phyloP scores from a whole-genome alignment of 2,329 filamentous ascomycete species.

The Microsporum canis region DNA sequence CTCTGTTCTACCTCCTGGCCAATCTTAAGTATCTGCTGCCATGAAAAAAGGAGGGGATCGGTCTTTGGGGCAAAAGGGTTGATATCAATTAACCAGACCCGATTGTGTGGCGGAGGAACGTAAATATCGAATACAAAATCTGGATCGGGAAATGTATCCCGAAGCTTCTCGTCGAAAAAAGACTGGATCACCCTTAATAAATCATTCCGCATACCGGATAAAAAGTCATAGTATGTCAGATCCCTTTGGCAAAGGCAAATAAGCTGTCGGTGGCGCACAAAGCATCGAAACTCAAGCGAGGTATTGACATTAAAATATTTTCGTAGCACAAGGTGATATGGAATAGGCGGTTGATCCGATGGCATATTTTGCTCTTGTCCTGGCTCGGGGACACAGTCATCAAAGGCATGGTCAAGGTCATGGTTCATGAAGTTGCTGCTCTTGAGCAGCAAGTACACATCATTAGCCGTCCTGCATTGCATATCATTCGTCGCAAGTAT shows the following conservation, averaged over 20 bases:
- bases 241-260: conserved; percentile 82
- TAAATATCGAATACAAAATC: conserved; percentile 90
- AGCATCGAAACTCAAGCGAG: conserved; percentile 88
- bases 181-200: conserved; percentile 58
- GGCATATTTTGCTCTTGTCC: conserved; percentile 7
- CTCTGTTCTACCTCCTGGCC: not conserved
- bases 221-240: conserved; percentile 78
- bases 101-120: conserved; percentile 61
- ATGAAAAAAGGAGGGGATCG: conserved; percentile 78
- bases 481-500: conserved; percentile 80
- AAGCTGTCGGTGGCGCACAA: conserved; percentile 70
- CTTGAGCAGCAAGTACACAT: conserved; percentile 88
- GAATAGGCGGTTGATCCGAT: conserved; percentile 36
- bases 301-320: conserved; percentile 84
- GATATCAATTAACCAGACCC: conserved; percentile 80
- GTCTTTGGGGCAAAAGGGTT: conserved; percentile 90
- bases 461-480: conserved; percentile 77
- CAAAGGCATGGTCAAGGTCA: conserved; percentile 86
- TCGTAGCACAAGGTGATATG: conserved; percentile 71
- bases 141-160: conserved; percentile 68
- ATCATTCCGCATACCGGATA: conserved; percentile 54
- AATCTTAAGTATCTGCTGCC: conserved; percentile 61
- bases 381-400: conserved; percentile 49
- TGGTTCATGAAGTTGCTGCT: conserved; percentile 90
- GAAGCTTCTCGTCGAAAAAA: conserved; percentile 66